phyloP scores from a whole-genome alignment of 371 early-diverging fungal species.

The Coemansia sp. region DNA sequence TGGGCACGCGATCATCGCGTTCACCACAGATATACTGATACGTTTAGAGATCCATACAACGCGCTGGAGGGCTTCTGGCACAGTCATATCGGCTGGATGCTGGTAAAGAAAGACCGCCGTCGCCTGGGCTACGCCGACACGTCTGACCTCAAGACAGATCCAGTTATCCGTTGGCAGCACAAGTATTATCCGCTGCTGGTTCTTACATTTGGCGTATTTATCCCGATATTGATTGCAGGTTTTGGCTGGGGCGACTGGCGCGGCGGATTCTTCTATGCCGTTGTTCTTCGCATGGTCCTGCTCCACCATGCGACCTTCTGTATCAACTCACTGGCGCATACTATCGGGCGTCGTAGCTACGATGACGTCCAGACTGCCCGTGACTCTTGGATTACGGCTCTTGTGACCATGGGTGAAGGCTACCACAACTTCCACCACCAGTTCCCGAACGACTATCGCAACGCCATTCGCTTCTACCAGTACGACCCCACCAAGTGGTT shows the following conservation, averaged over 20 bases:
- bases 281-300: slow-evolving; percentile 75
- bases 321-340: slow-evolving; percentile 86
- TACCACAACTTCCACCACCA: slow-evolving; percentile 93
- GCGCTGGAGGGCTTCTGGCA: slow-evolving; percentile 83
- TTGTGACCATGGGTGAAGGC: slow-evolving; percentile 80
- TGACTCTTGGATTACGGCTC: slow-evolving; percentile 77
- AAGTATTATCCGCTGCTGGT: slow-evolving; percentile 74
- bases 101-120: slow-evolving; percentile 69
- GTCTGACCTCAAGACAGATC: slow-evolving; percentile 77
- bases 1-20: slow-evolving; percentile 86
- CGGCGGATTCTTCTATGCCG: slow-evolving; percentile 88
- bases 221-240: slow-evolving; percentile 83
- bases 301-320: slow-evolving; percentile 95
- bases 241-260: slow-evolving; percentile 86
- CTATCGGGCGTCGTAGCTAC: slow-evolving; percentile 71
- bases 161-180: slow-evolving; percentile 80
- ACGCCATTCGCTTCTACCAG: slow-evolving; percentile 84
- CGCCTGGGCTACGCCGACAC: slow-evolving; percentile 80
- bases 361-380: slow-evolving; percentile 80
- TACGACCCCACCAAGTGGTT: slow-evolving; percentile 97
- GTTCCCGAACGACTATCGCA: slow-evolving; percentile 95
- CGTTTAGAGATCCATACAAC: slow-evolving; percentile 85
- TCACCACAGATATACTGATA: slow-evolving; percentile 84
- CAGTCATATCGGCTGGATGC: slow-evolving; percentile 91
- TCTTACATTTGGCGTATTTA: slow-evolving; percentile 65